A percentile compares a stretch with the other conserved stretches of the same genome.
Evolutionary conservation across 2,329 filamentous ascomycete genomes (phyloP).

Genomic region (Penicillium sp.): DNA sequence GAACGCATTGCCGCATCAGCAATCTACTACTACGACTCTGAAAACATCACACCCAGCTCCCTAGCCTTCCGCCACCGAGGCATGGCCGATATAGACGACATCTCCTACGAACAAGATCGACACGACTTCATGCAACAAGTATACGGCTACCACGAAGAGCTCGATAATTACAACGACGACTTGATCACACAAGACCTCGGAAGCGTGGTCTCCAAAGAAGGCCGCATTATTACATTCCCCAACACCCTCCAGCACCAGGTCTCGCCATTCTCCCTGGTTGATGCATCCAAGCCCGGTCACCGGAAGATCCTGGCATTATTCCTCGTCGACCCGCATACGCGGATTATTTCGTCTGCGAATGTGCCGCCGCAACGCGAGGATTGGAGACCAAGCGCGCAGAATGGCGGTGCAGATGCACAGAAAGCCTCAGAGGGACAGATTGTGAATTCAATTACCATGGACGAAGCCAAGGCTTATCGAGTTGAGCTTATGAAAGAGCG

Average conservation of each 20-base stretch:
- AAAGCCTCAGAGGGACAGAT: not conserved
- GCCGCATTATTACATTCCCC: slow-evolving; percentile 22
- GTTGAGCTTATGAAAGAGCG: slow-evolving; percentile 32
- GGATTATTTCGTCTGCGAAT: slow-evolving; percentile 59
- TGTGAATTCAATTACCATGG: slow-evolving; percentile 35
- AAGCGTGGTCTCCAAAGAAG: slow-evolving; percentile 22
- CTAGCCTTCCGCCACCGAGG: slow-evolving; percentile 57
- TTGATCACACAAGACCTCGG: slow-evolving; percentile 22
- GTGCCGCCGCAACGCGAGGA: slow-evolving; percentile 57
- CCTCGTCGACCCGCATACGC: slow-evolving; percentile 62
- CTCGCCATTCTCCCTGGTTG: slow-evolving; percentile 56
- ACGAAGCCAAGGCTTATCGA: slow-evolving; percentile 47
- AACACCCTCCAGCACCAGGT: slow-evolving; percentile 59
- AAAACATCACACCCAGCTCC: slow-evolving; percentile 63
- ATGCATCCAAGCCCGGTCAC: slow-evolving; percentile 60
- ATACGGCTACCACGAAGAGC: slow-evolving; percentile 17
- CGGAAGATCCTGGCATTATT: slow-evolving; percentile 64
- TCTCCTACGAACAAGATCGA: slow-evolving; percentile 16
- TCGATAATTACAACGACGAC: slow-evolving; percentile 28
- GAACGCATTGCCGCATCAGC: slow-evolving; percentile 67
- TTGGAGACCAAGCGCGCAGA: slow-evolving; percentile 15
- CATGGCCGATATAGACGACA: slow-evolving; percentile 40
- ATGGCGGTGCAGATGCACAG: not conserved
- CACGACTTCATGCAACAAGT: slow-evolving; percentile 23
- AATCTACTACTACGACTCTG: slow-evolving; percentile 66